phyloP scores from a whole-genome alignment of 2,329 filamentous ascomycete species.

The Aspergillus fructus region DNA sequence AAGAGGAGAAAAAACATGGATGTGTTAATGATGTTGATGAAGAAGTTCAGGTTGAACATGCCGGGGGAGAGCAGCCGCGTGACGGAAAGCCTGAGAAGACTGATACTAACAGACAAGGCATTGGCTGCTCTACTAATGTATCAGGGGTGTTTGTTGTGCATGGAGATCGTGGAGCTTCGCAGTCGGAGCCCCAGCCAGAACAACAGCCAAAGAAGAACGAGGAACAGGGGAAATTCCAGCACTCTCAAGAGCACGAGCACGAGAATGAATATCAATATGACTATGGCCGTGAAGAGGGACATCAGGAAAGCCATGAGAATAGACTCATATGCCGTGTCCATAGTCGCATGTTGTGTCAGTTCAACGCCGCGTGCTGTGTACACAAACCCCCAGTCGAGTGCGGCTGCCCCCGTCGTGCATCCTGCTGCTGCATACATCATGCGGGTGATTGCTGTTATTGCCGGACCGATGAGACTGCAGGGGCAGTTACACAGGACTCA shows the following conservation, averaged over 20 bases:
- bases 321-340: conserved; percentile 5
- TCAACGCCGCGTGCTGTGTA: conserved; percentile 19
- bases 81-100: too few relatives aligned
- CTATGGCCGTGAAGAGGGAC: neutral
- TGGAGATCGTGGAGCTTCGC: neutral
- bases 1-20: neutral
- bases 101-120: neutral
- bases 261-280: neutral
- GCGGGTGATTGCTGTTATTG: conserved; percentile 21
- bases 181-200: neutral
- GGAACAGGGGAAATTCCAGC: neutral
- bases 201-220: neutral
- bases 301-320: neutral
- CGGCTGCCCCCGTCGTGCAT: conserved; percentile 15
- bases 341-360: conserved; percentile 14
- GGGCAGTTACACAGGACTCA: neutral
- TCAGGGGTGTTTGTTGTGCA: neutral
- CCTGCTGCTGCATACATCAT: conserved; percentile 25
- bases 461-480: neutral
- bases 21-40: neutral
- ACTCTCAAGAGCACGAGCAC: neutral
- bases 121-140: neutral
- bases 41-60: neutral
- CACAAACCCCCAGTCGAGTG: conserved; percentile 13
- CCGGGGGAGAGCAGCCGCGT: neutral